A percentile compares a stretch with the other conserved stretches of the same genome.
Evolutionary conservation across 768 basidiomycete species (phyloP).

Genomic region (Serendipita sp.): DNA sequence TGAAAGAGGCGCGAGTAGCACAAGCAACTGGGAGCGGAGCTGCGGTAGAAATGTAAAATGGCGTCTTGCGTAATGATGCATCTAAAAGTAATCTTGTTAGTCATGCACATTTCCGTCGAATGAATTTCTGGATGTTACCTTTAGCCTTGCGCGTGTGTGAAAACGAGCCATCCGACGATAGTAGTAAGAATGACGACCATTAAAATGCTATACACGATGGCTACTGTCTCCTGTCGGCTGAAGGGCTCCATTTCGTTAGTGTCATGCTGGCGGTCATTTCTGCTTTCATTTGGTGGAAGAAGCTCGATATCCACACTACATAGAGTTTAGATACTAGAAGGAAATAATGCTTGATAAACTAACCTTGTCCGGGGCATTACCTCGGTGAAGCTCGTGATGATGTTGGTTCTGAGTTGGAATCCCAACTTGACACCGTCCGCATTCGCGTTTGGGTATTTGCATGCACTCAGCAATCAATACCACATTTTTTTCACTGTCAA

Average conservation of each 20-base stretch:
- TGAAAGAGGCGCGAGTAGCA: conserved; percentile 30
- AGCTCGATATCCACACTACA: not conserved
- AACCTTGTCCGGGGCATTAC: not conserved
- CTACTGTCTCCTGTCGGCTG: not conserved
- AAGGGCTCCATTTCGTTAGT: not conserved
- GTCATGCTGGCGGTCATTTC: not conserved
- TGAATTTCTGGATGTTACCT: not conserved
- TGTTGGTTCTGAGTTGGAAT: too few species aligned
- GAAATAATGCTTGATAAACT: not conserved
- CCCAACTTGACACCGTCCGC: too few species aligned
- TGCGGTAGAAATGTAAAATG: too few species aligned
- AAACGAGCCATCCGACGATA: not conserved
- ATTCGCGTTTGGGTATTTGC: too few species aligned
- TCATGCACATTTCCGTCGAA: too few species aligned
- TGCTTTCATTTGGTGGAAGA: not conserved
- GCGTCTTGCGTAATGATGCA: too few species aligned
- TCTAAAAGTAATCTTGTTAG: too few species aligned
- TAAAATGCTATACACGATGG: not conserved
- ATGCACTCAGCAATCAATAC: too few species aligned
- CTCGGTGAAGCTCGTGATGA: too few species aligned
- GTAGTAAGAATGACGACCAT: not conserved
- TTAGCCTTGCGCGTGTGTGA: not conserved
- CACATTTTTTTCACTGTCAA: too few species aligned
- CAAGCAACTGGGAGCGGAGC: too few species aligned
- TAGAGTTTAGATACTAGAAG: not conserved